Percentiles rank a stretch among this genome's conserved stretches.
phyloP scores from a whole-genome alignment of 768 basidiomycete species.

The Podaxis sp. region DNA sequence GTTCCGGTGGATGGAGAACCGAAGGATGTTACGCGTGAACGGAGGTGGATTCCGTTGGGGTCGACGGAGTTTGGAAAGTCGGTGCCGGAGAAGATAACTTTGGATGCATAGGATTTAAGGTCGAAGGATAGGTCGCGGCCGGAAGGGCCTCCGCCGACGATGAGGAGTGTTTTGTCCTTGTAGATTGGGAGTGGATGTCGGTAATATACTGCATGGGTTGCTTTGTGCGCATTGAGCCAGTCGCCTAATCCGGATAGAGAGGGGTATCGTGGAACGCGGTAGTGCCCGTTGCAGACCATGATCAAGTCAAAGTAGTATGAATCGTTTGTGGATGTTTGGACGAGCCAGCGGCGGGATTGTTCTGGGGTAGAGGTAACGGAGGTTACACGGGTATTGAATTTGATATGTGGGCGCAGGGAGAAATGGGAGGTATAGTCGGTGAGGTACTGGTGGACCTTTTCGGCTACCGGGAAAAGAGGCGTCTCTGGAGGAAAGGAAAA shows the following conservation, averaged over 20 bases:
- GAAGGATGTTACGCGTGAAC: conserved; percentile 44
- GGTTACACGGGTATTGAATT: conserved; percentile 57
- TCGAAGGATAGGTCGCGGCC: conserved; percentile 68
- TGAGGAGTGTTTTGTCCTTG: conserved; percentile 43
- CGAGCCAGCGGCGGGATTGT: conserved; percentile 41
- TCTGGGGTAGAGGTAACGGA: conserved; percentile 37
- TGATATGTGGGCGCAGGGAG: conserved; percentile 59
- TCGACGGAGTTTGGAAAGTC: conserved; percentile 31
- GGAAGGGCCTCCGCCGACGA: conserved; percentile 61
- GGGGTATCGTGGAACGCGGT: conserved; percentile 64
- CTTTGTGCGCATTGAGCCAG: conserved; percentile 56
- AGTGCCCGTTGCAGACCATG: conserved; percentile 77
- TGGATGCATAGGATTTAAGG: conserved; percentile 41
- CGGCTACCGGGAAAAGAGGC: conserved; percentile 64
- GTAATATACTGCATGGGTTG: conserved; percentile 70
- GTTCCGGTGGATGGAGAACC: conserved; percentile 19
- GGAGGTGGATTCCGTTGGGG: conserved; percentile 34
- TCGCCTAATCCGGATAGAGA: conserved; percentile 52
- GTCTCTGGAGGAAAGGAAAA: conserved; percentile 73
- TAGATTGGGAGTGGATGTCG: conserved; percentile 42
- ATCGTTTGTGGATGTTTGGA: conserved; percentile 36
- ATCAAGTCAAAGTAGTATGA: conserved; percentile 56
- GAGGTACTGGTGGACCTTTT: conserved; percentile 67
- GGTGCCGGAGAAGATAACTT: conserved; percentile 57
- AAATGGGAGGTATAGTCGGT: conserved; percentile 64